Percentiles rank a stretch among this genome's conserved stretches.
phyloP scores from a whole-genome alignment of 2,329 filamentous ascomycete species.

The Phaeosphaeria sp. region DNA sequence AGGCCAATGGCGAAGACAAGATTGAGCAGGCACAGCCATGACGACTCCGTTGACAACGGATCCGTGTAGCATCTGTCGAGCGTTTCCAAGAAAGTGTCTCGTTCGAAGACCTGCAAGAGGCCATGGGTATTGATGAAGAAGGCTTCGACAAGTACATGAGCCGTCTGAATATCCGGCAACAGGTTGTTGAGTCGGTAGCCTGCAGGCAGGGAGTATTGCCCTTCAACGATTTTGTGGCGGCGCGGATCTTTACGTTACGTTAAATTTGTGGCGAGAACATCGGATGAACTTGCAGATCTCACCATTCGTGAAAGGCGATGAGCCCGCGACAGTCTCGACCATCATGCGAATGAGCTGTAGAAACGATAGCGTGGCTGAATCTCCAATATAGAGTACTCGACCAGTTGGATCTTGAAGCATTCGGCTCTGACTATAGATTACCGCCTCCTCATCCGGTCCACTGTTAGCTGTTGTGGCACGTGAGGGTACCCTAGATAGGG shows the following conservation, averaged over 20 bases:
- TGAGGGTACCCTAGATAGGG: slow-evolving; percentile 23
- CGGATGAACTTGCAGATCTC: not conserved
- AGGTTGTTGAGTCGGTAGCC: slow-evolving; percentile 58
- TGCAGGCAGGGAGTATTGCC: slow-evolving; percentile 57
- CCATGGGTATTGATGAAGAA: slow-evolving; percentile 71
- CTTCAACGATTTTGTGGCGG: slow-evolving; percentile 65
- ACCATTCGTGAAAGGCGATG: slow-evolving; percentile 62
- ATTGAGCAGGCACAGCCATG: slow-evolving; percentile 66
- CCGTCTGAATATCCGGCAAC: slow-evolving; percentile 63
- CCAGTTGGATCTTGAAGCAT: slow-evolving; percentile 68
- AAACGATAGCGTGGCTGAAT: slow-evolving; percentile 68
- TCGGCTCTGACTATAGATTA: slow-evolving; percentile 61
- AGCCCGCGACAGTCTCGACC: slow-evolving; percentile 62
- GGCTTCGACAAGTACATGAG: slow-evolving; percentile 62
- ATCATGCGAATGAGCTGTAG: slow-evolving; percentile 67
- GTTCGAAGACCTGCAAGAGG: slow-evolving; percentile 67
- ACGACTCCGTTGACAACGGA: slow-evolving; percentile 58
- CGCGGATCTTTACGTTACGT: slow-evolving; percentile 52
- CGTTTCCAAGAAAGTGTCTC: slow-evolving; percentile 56
- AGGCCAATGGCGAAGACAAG: slow-evolving; percentile 70
- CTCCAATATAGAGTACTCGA: slow-evolving; percentile 66
- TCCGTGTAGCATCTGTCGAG: slow-evolving; percentile 63
- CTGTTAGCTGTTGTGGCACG: slow-evolving; percentile 47
- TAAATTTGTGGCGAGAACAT: not conserved
- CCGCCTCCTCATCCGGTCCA: slow-evolving; percentile 62